Evolutionary conservation across 352 stramenopile genomes (phyloP).

Genomic region (Aphanomyces stellatus): DNA sequence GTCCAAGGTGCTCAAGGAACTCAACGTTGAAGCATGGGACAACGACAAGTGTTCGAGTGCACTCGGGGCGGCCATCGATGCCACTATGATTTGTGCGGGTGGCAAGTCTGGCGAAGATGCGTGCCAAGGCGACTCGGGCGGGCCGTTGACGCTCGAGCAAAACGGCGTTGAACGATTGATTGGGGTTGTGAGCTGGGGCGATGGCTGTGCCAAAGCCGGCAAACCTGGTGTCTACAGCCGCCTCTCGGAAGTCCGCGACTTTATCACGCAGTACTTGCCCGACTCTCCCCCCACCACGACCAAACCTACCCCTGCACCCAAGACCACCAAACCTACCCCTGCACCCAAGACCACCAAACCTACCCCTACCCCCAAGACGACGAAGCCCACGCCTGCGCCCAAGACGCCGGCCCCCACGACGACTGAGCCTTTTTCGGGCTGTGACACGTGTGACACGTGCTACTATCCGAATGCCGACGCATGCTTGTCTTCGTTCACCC

Average conservation of each 20-base stretch:
- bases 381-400: no score
- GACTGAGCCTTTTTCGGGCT: not conserved
- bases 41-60: no score
- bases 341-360: no score
- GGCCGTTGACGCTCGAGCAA: constrained; percentile 18
- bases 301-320: not conserved
- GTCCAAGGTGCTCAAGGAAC: no score
- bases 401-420: no score
- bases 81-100: constrained; percentile 50
- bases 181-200: constrained; percentile 25
- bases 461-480: no score
- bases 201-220: constrained; percentile 15
- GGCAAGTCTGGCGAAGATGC: constrained; percentile 18
- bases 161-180: constrained; percentile 18
- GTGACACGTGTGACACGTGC: not conserved
- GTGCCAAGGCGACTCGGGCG: constrained; percentile 28
- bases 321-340: no score
- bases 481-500: no score
- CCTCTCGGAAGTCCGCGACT: not conserved
- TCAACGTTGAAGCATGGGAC: no score
- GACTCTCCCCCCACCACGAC: not conserved
- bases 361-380: no score
- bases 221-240: constrained; percentile 8
- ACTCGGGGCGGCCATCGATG: no score
- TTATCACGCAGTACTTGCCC: no score